Percentiles rank a stretch among this genome's conserved stretches.
These are phyloP conservation scores for Leishmania amazonensis DNA, from an alignment of 208 protist species.

Conservation along the genomic window DNA sequence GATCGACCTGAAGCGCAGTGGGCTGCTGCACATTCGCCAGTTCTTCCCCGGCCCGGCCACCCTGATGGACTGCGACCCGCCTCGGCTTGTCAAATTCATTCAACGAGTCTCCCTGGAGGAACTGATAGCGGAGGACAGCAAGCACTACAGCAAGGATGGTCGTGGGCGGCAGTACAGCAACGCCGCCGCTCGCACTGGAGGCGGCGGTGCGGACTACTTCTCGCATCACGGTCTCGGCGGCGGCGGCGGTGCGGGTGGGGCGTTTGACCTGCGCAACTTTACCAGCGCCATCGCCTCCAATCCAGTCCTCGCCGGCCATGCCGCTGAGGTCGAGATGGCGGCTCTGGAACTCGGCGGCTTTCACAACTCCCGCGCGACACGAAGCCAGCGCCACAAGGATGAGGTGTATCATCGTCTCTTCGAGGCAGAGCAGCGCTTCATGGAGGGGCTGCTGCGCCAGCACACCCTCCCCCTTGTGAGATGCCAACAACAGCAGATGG, in stretches of 20 bases:
- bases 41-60: conserved; percentile 85
- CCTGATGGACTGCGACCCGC: conserved; percentile 85
- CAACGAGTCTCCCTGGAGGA: conserved; percentile 85
- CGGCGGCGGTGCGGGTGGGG: conserved; percentile 28
- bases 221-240: conserved; percentile 18
- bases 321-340: conserved; percentile 29
- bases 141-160: conserved; percentile 26
- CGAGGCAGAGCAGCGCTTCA: conserved; percentile 67
- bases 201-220: conserved; percentile 20
- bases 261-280: conserved; percentile 59
- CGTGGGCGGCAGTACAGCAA: conserved; percentile 7
- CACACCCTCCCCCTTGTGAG: conserved; percentile 70
- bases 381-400: conserved; percentile 53
- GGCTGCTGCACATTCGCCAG: conserved; percentile 90
- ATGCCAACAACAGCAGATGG: conserved; percentile 20
- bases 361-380: conserved; percentile 27
- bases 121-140: conserved; percentile 60
- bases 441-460: conserved; percentile 61
- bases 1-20: conserved; percentile 89
- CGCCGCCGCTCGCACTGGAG: background rate
- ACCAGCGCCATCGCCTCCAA: conserved; percentile 25
- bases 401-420: conserved; percentile 57
- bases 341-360: conserved; percentile 27
- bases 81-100: conserved; percentile 82
- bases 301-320: conserved; percentile 25